A percentile compares a stretch with the other conserved stretches of the same genome.
Evolutionary conservation across 2,329 filamentous ascomycete genomes (phyloP).

Genomic region (Paraphaeosphaeria sporulosa): DNA sequence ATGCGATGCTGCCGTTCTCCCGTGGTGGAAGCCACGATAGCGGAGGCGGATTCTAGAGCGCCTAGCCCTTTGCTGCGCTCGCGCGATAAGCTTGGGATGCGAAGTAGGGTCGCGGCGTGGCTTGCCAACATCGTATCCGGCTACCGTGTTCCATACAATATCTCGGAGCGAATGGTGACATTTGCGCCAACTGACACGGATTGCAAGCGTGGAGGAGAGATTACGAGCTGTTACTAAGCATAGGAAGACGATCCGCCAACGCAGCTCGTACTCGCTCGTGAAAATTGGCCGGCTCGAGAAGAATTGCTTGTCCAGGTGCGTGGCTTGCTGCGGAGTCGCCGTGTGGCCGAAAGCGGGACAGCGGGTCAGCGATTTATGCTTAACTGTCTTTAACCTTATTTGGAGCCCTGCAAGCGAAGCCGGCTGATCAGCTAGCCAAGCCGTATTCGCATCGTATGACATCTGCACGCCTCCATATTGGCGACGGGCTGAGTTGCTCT

Average conservation of each 20-base stretch:
- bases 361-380: constrained; percentile 46
- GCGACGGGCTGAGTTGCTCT: not conserved
- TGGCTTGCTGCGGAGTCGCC: constrained; percentile 26
- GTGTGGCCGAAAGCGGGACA: constrained; percentile 32
- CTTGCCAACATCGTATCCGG: no score
- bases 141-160: no score
- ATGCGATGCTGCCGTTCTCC: constrained; percentile 18
- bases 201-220: not conserved
- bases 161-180: no score
- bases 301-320: no score
- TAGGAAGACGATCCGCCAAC: not conserved
- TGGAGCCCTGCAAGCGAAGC: constrained; percentile 35
- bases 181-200: no score
- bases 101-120: no score
- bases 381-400: constrained; percentile 49
- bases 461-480: constrained; percentile 5
- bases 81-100: no score
- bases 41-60: no score
- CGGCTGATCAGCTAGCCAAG: constrained; percentile 27
- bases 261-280: not conserved
- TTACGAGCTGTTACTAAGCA: constrained; percentile 6
- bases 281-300: constrained; percentile 9
- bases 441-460: constrained; percentile 23
- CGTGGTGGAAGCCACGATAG: no score
- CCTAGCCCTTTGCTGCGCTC: no score